Evolutionary conservation across 352 stramenopile species (phyloP).

Genomic region (Pythium pyrilobum): DNA sequence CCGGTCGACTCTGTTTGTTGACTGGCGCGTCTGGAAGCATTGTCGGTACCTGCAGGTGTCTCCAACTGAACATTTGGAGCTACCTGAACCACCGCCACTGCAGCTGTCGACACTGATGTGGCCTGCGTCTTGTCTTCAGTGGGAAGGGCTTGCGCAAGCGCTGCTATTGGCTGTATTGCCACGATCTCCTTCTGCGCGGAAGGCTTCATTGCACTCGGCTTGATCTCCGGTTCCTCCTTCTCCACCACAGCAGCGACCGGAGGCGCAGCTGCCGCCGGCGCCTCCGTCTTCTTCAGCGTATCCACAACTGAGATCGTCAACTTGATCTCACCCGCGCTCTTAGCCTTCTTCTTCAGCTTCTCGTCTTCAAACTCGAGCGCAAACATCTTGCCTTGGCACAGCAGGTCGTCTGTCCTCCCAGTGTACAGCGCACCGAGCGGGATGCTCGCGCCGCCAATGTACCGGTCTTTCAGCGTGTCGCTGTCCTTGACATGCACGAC

Average conservation of each 20-base stretch:
- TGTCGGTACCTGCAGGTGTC: no score
- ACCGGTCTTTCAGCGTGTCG: conserved; percentile 38
- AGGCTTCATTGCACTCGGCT: no score
- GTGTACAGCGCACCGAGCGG: conserved; percentile 19
- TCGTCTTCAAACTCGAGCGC: conserved; percentile 37
- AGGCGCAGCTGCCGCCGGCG: not conserved
- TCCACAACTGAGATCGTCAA: conserved; percentile 41
- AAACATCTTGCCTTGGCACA: conserved; percentile 31
- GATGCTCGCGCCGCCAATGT: conserved; percentile 40
- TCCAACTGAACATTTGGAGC: no score
- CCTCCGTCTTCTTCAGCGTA: conserved; percentile 7
- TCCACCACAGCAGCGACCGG: not conserved
- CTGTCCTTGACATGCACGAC: conserved; percentile 44
- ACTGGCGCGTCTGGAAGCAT: no score
- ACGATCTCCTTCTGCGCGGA: no score
- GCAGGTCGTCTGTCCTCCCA: conserved; percentile 1
- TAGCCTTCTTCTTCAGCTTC: conserved; percentile 41
- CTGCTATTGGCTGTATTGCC: no score
- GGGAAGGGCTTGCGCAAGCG: no score
- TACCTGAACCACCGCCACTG: no score
- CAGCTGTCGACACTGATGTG: not conserved
- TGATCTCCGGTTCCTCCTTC: not conserved
- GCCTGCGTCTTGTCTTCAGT: not conserved
- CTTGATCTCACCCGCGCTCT: conserved; percentile 27
- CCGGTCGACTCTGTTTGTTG: no score